Conservation (phyloP, 1,139 yeast genomes). For the Yamadazyma atlantica region DNA sequence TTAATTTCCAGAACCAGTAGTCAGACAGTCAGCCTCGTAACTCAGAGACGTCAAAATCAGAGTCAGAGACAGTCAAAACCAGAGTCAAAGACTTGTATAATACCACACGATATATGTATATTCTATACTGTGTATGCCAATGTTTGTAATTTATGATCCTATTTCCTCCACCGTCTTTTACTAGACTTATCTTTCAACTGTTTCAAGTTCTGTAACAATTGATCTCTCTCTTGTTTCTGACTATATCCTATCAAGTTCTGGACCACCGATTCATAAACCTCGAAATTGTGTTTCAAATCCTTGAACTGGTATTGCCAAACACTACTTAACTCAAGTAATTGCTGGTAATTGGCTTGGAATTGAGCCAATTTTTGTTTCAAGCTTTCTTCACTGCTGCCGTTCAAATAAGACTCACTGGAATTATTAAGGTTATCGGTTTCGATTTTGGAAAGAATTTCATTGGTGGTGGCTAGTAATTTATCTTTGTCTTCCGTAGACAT, state of each 20-base stretch:
- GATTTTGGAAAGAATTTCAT: conserved; percentile 27
- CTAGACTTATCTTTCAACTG: conserved; percentile 22
- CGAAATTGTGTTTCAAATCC: conserved; percentile 51
- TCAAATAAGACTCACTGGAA: conserved; percentile 29
- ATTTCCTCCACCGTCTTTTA: conserved; percentile 12
- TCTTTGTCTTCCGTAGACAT: conserved; percentile 21
- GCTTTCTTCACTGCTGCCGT: conserved; percentile 10
- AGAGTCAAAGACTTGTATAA: too few species aligned
- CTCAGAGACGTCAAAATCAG: too few species aligned
- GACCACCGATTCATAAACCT: conserved; percentile 67
- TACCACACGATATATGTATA: conserved; percentile 1
- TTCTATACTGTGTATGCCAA: conserved; percentile 9
- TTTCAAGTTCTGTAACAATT: conserved; percentile 40
- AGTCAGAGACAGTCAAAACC: too few species aligned
- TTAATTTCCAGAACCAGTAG: conserved; percentile 23
- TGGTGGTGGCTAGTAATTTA: conserved; percentile 22
- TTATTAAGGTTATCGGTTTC: conserved; percentile 40
- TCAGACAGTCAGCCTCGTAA: too few species aligned
- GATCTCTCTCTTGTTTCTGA: conserved; percentile 54
- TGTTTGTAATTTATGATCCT: too few species aligned
- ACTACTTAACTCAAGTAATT: conserved; percentile 38
- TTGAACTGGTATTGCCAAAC: conserved; percentile 49
- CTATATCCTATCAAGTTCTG: conserved; percentile 72
- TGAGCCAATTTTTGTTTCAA: conserved; percentile 26
- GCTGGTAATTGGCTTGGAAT: conserved; percentile 25